Evolutionary conservation across 257 asterid genomes (phyloP), one percentile per base, ranked within the genome.

Genomic region (Vinca minor): DNA sequence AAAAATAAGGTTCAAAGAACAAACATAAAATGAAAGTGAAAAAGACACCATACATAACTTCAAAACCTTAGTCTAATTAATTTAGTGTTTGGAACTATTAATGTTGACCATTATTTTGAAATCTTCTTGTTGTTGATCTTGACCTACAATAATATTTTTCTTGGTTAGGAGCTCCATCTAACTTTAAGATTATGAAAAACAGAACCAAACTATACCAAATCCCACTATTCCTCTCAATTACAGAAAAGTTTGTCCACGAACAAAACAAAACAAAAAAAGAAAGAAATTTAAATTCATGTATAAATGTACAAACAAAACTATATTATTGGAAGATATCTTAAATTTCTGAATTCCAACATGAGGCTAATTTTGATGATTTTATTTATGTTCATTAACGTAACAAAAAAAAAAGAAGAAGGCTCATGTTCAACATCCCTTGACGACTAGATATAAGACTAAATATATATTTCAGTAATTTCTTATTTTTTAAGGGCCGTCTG

Each of bases 231-330:
- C 52, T 10, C 23, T 14, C 20, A 53, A 13, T 20, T 26, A 11
- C 15, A 15, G 12, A 29, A 55, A 4, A 29, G 38, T 2, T 52
- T 7, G 10, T 6, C 11, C 4, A 15, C 7, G 31, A 31, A 56
- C 25, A 44, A 14, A 17, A 2, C 6, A 15, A 15, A 17, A 14
- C 14, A 44, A 3, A 44, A 17, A 44, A 15, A 44, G 47, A 44
- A 4, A 38, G 38, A 52, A 52, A 54, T 14, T 13, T n/a, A n/a
- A 12, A 29, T 54, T 54, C 2, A 26, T 54, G 60, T 14, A 57
- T 48, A 45, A 70, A 49, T 14, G 74, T 60, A 63, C 20, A 69
- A 53, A 34, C 38, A 34, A n/a, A n/a, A n/a, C n/a, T n/a, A n/a
- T n/a, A n/a, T n/a, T n/a, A n/a, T n/a, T n/a, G n/a, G n/a, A n/a